These are phyloP conservation scores for Trametes hirsuta DNA, from an alignment of 1,284 basidiomycete species.

Conservation along the genomic window DNA sequence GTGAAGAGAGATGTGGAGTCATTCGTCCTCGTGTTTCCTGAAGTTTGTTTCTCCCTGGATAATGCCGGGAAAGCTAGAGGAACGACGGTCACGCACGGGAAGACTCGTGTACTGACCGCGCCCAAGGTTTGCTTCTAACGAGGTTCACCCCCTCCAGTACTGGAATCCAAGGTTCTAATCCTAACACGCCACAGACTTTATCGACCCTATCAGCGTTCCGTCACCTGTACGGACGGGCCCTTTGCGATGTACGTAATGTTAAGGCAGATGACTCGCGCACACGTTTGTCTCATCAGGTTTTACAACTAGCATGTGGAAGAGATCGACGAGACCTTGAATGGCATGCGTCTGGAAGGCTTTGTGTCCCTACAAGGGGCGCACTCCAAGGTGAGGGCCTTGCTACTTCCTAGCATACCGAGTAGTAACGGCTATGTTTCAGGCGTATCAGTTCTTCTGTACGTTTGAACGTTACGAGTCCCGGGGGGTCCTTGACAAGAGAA, in stretches of 20 bases:
- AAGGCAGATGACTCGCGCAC: slow-evolving; percentile 12
- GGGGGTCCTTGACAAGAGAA: neutral
- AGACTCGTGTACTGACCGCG: slow-evolving; percentile 55
- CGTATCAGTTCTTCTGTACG: slow-evolving; percentile 85
- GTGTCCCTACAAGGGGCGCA: slow-evolving; percentile 76
- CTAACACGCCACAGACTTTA: slow-evolving; percentile 50
- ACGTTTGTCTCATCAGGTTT: slow-evolving; percentile 3
- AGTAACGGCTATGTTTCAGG: slow-evolving; percentile 41
- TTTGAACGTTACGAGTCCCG: neutral
- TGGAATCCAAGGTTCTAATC: neutral
- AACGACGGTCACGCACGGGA: slow-evolving; percentile 32
- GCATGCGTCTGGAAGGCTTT: slow-evolving; percentile 72
- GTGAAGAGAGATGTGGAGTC: slow-evolving; percentile 74
- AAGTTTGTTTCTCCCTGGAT: slow-evolving; percentile 71
- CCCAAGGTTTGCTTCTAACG: slow-evolving; percentile 53
- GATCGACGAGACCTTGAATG: slow-evolving; percentile 53
- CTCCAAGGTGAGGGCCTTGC: slow-evolving; percentile 57
- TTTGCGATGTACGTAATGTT: slow-evolving; percentile 56
- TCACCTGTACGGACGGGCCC: slow-evolving; percentile 66
- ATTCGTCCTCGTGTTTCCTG: slow-evolving; percentile 72
- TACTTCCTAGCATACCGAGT: no score
- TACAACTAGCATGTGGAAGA: slow-evolving; percentile 65
- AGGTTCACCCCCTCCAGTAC: neutral
- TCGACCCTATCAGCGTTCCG: slow-evolving; percentile 67
- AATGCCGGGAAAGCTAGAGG: slow-evolving; percentile 47